These are phyloP conservation scores for Arachnomyces sp. DNA, from an alignment of 2,329 filamentous ascomycete species.

Conservation along the genomic window DNA sequence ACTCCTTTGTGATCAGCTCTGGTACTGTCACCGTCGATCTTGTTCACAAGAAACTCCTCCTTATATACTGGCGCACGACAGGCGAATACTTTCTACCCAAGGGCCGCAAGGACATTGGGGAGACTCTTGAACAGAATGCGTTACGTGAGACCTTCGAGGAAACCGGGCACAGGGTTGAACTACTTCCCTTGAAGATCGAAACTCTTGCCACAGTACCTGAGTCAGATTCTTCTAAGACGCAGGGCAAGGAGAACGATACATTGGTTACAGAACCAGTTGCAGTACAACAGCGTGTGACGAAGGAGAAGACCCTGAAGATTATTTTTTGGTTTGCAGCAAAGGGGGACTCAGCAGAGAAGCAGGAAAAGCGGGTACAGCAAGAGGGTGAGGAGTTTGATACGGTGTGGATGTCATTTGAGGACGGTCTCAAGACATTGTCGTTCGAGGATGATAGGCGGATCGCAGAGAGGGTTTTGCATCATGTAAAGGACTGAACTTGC, in stretches of 20 bases:
- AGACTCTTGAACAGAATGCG: conserved; percentile 10
- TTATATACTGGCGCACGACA: conserved; percentile 2
- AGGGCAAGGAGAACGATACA: background rate
- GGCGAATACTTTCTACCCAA: conserved; percentile 14
- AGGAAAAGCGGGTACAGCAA: conserved; percentile 10
- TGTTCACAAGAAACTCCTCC: conserved; percentile 2
- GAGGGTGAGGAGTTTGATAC: conserved; percentile 11
- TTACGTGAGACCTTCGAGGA: conserved; percentile 16
- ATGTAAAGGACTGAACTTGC: background rate
- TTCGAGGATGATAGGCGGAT: conserved; percentile 6
- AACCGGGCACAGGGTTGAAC: conserved; percentile 3
- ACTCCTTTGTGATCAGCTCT: conserved; percentile 3
- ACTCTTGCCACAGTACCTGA: conserved; percentile 1
- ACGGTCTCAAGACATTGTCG: conserved; percentile 9
- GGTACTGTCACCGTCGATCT: conserved; percentile 3
- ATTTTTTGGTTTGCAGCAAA: conserved; percentile 13
- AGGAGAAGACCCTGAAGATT: conserved; percentile 6
- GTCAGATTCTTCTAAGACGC: no score
- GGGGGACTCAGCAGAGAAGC: conserved; percentile 5
- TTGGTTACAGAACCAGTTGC: conserved; percentile 4
- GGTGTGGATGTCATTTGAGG: conserved; percentile 2
- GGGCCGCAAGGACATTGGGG: conserved; percentile 14
- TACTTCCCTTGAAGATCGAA: conserved; percentile 4
- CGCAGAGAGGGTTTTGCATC: background rate
- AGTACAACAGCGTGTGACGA: conserved; percentile 2